A percentile compares a stretch with the other conserved stretches of the same genome.
Evolutionary conservation across 345 rosid species (phyloP).

Genomic region (Populus simonii): DNA sequence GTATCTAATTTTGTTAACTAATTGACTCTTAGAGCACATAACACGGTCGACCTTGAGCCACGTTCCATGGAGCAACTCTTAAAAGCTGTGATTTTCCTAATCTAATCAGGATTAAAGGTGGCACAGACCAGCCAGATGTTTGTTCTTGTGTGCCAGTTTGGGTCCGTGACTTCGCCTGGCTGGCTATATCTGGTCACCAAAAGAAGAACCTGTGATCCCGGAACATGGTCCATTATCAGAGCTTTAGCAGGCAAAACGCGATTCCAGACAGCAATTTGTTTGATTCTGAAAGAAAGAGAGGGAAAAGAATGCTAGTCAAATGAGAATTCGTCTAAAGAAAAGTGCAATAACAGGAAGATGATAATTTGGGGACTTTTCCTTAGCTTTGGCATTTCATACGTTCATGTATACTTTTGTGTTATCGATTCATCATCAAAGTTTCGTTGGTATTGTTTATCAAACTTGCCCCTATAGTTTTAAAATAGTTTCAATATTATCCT

Average conservation of each 20-base stretch:
- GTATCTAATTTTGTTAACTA: neutral
- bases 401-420: neutral
- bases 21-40: constrained; percentile 22
- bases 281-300: neutral
- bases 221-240: neutral
- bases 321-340: constrained; percentile 19
- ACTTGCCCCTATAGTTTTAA: too few relatives aligned
- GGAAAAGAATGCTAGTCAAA: neutral
- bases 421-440: too few relatives aligned
- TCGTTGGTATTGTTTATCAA: too few relatives aligned
- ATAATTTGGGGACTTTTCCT: constrained; percentile 1
- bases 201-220: neutral
- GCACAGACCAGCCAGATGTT: constrained; percentile 8
- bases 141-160: neutral
- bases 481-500: too few relatives aligned
- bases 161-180: constrained; percentile 4
- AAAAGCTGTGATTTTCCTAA: neutral
- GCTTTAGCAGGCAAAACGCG: neutral
- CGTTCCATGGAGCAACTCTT: constrained; percentile 6
- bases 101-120: constrained; percentile 3
- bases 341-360: constrained; percentile 11
- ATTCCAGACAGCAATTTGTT: constrained; percentile 10
- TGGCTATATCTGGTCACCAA: constrained; percentile 7
- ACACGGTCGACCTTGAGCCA: constrained; percentile 17
- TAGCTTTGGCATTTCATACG: constrained; percentile 1